These are phyloP conservation scores for Fusarium tupiense DNA, from an alignment of 2,329 filamentous ascomycete species.

Conservation along the genomic window DNA sequence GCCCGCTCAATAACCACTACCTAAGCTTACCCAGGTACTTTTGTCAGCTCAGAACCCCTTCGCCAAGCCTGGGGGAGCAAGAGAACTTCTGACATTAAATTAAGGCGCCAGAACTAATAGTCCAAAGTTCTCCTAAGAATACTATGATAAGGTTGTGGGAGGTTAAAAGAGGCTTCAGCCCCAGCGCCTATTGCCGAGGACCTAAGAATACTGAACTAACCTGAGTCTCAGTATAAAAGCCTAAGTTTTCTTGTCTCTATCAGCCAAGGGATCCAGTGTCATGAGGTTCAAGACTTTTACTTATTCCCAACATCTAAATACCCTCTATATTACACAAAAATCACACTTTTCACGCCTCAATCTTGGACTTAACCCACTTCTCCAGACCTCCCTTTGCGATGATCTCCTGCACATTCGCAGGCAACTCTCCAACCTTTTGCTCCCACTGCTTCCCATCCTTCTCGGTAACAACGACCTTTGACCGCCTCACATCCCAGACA, in stretches of 20 bases:
- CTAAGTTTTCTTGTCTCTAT: neutral
- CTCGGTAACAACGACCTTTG: constrained; percentile 76
- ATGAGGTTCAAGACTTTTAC: constrained; percentile 6
- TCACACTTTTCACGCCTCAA: constrained; percentile 46
- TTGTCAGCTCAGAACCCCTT: neutral
- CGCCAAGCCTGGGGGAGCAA: neutral
- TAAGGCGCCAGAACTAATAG: rapidly evolving
- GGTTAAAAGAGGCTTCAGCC: too few species aligned
- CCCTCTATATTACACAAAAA: constrained; percentile 22
- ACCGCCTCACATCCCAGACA: constrained; percentile 80
- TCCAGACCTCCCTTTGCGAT: constrained; percentile 81
- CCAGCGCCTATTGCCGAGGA: too few species aligned
- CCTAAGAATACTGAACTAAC: too few species aligned
- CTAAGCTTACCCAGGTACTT: rapidly evolving
- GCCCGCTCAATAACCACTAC: rapidly evolving
- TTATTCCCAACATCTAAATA: constrained; percentile 10
- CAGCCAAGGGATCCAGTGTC: neutral
- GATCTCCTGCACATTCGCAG: constrained; percentile 87
- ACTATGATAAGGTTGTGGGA: too few species aligned
- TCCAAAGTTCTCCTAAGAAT: rapidly evolving
- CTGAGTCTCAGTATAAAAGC: neutral
- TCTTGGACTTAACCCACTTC: constrained; percentile 82
- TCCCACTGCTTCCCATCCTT: constrained; percentile 75
- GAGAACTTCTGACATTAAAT: neutral
- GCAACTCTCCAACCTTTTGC: constrained; percentile 83